These are phyloP conservation scores for Osmozyma mogii DNA, from an alignment of 805 yeast genomes.

Conservation along the genomic window DNA sequence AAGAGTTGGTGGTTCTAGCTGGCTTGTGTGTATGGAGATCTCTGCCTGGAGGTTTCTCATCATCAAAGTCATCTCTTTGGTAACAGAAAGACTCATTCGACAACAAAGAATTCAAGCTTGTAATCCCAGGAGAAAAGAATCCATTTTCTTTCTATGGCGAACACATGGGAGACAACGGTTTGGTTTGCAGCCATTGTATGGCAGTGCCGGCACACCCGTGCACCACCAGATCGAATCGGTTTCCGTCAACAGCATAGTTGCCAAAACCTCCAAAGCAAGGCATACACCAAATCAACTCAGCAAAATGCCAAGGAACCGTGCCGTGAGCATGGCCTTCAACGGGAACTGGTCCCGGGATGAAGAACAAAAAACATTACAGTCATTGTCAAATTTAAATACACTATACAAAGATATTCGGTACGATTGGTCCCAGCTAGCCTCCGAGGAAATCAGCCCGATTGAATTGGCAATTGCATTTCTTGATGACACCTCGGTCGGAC, in stretches of 20 bases:
- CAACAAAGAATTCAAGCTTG: no score
- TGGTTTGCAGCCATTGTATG: no score
- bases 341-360: conserved; percentile 14
- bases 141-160: no score
- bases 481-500: conserved; percentile 86
- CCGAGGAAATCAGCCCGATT: conserved; percentile 61
- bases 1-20: no score
- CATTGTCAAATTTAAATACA: conserved; percentile 27
- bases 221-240: conserved; percentile 7
- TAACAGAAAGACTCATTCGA: no score
- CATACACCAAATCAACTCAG: neutral
- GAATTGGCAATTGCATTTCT: conserved; percentile 77
- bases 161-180: no score
- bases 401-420: conserved; percentile 29
- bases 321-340: conserved; percentile 17
- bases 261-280: no score
- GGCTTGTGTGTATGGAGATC: no score
- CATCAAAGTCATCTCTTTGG: no score
- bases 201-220: neutral
- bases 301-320: conserved; percentile 14
- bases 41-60: no score
- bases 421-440: conserved; percentile 37
- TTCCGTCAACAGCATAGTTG: conserved; percentile 9
- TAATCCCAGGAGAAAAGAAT: no score
- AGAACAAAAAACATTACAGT: conserved; percentile 8